phyloP scores from a whole-genome alignment of 1,284 basidiomycete genomes.

The Marasmius tenuissimus region DNA sequence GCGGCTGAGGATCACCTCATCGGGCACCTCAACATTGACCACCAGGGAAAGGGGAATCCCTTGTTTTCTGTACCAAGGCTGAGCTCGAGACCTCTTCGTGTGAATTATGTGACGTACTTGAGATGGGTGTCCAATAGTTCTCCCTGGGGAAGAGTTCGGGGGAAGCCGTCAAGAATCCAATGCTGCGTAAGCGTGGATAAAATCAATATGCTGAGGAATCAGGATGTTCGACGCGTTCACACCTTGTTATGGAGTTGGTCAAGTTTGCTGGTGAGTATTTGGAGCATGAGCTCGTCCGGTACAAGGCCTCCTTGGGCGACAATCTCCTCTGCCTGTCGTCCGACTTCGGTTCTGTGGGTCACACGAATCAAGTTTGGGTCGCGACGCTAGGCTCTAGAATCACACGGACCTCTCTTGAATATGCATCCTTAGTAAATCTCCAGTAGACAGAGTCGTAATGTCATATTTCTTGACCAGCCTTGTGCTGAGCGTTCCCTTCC shows the following conservation, averaged over 20 bases:
- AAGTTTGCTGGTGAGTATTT: slow-evolving; percentile 71
- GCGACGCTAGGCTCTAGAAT: not conserved
- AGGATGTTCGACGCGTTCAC: slow-evolving; percentile 3
- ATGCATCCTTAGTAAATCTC: slow-evolving; percentile 79
- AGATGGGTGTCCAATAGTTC: slow-evolving; percentile 79
- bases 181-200: slow-evolving; percentile 42
- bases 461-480: slow-evolving; percentile 77
- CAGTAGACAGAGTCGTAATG: slow-evolving; percentile 73
- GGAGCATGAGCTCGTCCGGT: slow-evolving; percentile 77
- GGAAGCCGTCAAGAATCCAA: slow-evolving; percentile 98
- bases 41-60: slow-evolving; percentile 27
- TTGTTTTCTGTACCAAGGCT: not conserved
- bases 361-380: not conserved
- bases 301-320: slow-evolving; percentile 76
- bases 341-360: slow-evolving; percentile 59
- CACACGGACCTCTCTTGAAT: slow-evolving; percentile 60
- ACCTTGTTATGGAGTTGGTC: slow-evolving; percentile 69
- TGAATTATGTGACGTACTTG: slow-evolving; percentile 42
- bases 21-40: slow-evolving; percentile 91
- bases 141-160: slow-evolving; percentile 90
- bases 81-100: not conserved
- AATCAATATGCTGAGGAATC: not conserved
- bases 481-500: slow-evolving; percentile 77
- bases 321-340: slow-evolving; percentile 70
- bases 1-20: slow-evolving; percentile 80